Conservation (phyloP, 2,329 filamentous ascomycete species). For the Harringtonia aguacate region DNA sequence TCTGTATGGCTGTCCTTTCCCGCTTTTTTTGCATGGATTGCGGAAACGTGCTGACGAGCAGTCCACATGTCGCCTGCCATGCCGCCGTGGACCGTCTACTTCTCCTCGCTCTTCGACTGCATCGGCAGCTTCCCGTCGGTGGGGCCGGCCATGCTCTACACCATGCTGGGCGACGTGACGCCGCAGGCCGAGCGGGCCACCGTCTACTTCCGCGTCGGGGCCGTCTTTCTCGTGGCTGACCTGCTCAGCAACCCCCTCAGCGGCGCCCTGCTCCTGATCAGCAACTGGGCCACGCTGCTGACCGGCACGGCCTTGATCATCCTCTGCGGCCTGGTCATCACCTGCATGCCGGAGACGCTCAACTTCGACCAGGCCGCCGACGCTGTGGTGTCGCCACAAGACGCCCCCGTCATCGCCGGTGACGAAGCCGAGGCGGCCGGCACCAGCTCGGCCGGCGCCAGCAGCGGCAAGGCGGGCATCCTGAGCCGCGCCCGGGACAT, state of each 20-base stretch:
- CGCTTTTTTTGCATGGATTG: background rate
- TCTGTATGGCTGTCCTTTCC: constrained; percentile 12
- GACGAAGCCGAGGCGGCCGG: background rate
- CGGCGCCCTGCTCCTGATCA: constrained; percentile 26
- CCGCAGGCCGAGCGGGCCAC: constrained; percentile 25
- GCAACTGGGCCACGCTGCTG: constrained; percentile 28
- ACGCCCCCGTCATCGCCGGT: background rate
- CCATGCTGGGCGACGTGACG: constrained; percentile 31
- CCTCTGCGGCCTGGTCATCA: constrained; percentile 17
- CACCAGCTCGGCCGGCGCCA: background rate
- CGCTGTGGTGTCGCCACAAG: background rate
- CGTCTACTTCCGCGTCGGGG: constrained; percentile 28
- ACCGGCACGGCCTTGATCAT: constrained; percentile 20
- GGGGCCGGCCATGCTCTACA: constrained; percentile 32
- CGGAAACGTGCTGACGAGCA: background rate
- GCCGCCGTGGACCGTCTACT: constrained; percentile 28
- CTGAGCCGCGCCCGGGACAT: constrained; percentile 1
- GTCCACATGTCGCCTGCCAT: constrained; percentile 20
- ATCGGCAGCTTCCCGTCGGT: constrained; percentile 30
- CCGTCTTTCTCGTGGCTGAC: constrained; percentile 25
- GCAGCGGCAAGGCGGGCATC: constrained; percentile 9
- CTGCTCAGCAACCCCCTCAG: constrained; percentile 28
- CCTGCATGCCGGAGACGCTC: constrained; percentile 32
- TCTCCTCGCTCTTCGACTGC: constrained; percentile 22
- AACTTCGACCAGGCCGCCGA: constrained; percentile 14